Conservation (phyloP, 2,329 filamentous ascomycete genomes). For the Exophiala viscosa region DNA sequence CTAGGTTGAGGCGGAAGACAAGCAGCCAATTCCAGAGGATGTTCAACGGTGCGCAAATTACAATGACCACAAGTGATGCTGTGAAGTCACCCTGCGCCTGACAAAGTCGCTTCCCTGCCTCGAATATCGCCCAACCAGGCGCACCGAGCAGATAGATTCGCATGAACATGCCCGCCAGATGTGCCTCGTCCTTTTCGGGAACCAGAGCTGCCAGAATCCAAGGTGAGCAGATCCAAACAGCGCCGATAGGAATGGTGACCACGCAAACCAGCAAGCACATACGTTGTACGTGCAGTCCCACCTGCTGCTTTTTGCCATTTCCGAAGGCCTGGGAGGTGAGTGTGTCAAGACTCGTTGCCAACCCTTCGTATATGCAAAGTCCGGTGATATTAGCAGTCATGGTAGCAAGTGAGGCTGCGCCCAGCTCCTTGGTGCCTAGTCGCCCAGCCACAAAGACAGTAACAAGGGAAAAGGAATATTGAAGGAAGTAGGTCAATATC, state of each 20-base stretch:
- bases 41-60: conserved; percentile 72
- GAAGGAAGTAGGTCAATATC: conserved; percentile 29
- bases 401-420: conserved; percentile 57
- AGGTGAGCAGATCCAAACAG: conserved; percentile 62
- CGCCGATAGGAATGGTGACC: conserved; percentile 62
- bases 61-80: conserved; percentile 70
- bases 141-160: conserved; percentile 62
- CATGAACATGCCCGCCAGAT: conserved; percentile 65
- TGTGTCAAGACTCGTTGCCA: conserved; percentile 80
- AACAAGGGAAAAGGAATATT: conserved; percentile 58
- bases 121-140: conserved; percentile 67
- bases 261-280: conserved; percentile 67
- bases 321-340: conserved; percentile 84
- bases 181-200: conserved; percentile 61
- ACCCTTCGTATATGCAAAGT: conserved; percentile 67
- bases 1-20: conserved; percentile 59
- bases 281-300: conserved; percentile 69
- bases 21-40: conserved; percentile 68
- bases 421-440: conserved; percentile 61
- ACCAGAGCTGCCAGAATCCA: conserved; percentile 58
- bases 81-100: conserved; percentile 74
- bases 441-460: conserved; percentile 67
- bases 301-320: conserved; percentile 74
- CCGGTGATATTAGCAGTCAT: conserved; percentile 72
- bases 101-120: conserved; percentile 69